Base-by-base conservation (phyloP, 768 basidiomycete genomes). In the Russula foetens region DNA sequence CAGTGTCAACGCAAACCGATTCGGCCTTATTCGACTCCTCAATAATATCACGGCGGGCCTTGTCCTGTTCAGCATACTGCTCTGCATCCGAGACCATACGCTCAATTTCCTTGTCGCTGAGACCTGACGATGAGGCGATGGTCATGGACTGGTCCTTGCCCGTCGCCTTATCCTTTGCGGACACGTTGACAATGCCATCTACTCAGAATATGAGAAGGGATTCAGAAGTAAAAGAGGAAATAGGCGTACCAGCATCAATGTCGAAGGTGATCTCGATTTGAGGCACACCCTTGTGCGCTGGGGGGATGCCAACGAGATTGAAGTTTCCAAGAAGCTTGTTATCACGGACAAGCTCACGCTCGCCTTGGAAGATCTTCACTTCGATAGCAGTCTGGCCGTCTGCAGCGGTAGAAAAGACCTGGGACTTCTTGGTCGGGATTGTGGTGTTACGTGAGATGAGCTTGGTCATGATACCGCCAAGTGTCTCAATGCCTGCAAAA, bases 311-410 rank as follows among this genome's bases (percentile, higher is more conserved):
- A 62, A 95, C 92, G 63, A 99, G 90, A 77, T 98, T 97, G 88
- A 99, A 99, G 80, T 98, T 96, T 63, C 97, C 97, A 59, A 99
- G 88, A 7, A 98, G 77, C 77, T 98, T 99, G 86, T 98, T 98
- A 79, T 98, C 97, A 57, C 90, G 82, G 59, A 98, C 95, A 67
- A 98, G 85, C 72, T 98, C 97, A 78, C 97, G 95, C 80, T 99
- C 97, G 70, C 97, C 97, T 77, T 99, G 97, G 82, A 84, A 99
- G 68, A 99, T 94, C 85, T 98, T 98, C 74, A 99, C 96, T 74
- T 98, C 95, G 66, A 99, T 98, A 39, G 96, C 95, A n/a, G 90
- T 96, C 76, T 99, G 97, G 54, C 97, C 96, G 63, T 99, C 97
- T 41, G 96, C 96, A 43, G 97, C 96, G 17, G 97, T 99, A 4